Evolutionary conservation across 208 protist species (phyloP), one percentile per base, ranked within the genome.

Genomic region (Crithidia mellificae): DNA sequence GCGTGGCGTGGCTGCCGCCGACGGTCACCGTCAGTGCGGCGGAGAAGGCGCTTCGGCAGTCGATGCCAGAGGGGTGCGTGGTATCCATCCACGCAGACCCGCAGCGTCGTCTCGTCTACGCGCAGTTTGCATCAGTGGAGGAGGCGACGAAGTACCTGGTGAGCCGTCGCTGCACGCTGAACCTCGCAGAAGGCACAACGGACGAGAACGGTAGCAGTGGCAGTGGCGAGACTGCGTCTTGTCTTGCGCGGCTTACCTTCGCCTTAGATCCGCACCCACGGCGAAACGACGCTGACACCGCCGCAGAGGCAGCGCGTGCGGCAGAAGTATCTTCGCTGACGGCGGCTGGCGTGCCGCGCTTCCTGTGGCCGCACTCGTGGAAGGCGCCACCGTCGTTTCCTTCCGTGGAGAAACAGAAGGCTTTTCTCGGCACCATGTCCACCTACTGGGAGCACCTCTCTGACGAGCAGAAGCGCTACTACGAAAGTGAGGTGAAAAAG

Each of bases 401-500:
- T 7, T 77, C 78, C 1, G 55, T 70, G 14, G 74, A 78, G 47
- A 83, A 63, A 46, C 80, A 89, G 44, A 84, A 81, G 52, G 47
- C 32, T 19, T 92, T 90, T 47, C 77, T 95, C 11, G 49, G 69
- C 30, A 25, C 72, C 55, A 74, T 95, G 50, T 91, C 83, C 15
- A 27, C 63, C 9, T 72, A 93, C 76, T 95, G 90, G 90, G 67
- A 74, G 2, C 63, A 76, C n/a, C 77, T 95, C 25, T 84, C 87
- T 4, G 71, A 77, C 19, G 67, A 51, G 36, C 90, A 95, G 72
- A 81, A 81, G 66, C 74, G 71, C n/a, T 95, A 86, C 74, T 95
- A 95, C 67, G 85, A 95, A 39, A 74, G 82, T 1, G 49, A 82
- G 41, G 87, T 95, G 36, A 79, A 81, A 54, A 57, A 72, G 32